These are phyloP conservation scores for Lithocarpus polystachyus DNA, from an alignment of 306 rosid genomes.

Conservation along the genomic window DNA sequence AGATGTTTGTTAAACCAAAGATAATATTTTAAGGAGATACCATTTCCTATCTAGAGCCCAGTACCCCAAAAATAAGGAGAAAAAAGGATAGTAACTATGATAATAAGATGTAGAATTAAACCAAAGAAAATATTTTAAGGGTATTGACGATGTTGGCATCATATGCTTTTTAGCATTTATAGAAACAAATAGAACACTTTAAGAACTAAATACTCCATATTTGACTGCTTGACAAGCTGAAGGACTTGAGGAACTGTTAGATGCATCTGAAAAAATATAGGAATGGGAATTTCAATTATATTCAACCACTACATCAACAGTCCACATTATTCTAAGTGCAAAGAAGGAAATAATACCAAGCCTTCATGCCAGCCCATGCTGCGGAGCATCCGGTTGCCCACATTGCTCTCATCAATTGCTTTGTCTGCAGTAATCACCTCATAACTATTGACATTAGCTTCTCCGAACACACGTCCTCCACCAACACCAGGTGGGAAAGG, in stretches of 20 bases:
- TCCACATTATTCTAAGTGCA: neutral
- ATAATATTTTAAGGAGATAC: no score
- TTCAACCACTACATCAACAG: neutral
- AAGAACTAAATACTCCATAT: neutral
- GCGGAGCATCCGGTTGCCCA: conserved; percentile 99
- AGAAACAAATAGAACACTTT: neutral
- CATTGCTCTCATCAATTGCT: conserved; percentile 92
- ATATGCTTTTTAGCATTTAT: neutral
- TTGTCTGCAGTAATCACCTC: conserved; percentile 88
- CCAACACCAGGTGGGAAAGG: conserved; percentile 99
- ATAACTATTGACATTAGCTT: conserved; percentile 49
- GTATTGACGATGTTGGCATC: neutral
- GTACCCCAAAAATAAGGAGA: no score
- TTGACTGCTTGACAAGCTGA: neutral
- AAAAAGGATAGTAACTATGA: no score
- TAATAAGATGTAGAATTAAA: no score
- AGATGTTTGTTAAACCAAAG: neutral
- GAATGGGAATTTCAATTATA: neutral
- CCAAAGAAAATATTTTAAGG: neutral
- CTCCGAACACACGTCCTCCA: conserved; percentile 82
- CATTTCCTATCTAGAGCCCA: no score
- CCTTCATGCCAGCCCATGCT: conserved; percentile 99
- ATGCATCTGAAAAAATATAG: neutral
- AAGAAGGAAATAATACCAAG: conserved; percentile 72
- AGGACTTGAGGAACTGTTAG: neutral